A percentile compares a stretch with the other conserved stretches of the same genome.
These are phyloP conservation scores for Candida insectalens DNA, from an alignment of 805 yeast genomes.

Conservation along the genomic window DNA sequence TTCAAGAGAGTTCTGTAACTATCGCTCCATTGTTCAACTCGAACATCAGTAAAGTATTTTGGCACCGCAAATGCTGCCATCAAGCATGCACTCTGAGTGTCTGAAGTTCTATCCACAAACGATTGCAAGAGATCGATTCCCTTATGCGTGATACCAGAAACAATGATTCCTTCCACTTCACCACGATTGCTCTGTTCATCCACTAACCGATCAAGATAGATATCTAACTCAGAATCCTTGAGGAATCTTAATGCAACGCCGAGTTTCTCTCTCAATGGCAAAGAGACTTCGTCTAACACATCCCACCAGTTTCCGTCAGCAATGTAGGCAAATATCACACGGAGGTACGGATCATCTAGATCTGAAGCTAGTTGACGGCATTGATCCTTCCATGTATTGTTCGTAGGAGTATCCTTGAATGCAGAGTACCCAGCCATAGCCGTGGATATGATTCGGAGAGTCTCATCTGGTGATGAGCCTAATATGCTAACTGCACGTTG, in stretches of 20 bases:
- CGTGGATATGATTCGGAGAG: conserved; percentile 73
- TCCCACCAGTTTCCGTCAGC: conserved; percentile 97
- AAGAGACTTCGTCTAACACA: conserved; percentile 78
- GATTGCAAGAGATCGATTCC: conserved; percentile 77
- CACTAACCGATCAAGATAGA: conserved; percentile 61
- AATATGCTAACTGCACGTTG: conserved; percentile 72
- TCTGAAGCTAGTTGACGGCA: conserved; percentile 85
- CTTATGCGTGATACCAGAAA: conserved; percentile 86
- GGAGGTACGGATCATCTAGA: conserved; percentile 75
- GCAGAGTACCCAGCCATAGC: conserved; percentile 88
- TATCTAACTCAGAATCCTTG: conserved; percentile 67
- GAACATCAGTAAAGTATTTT: conserved; percentile 60
- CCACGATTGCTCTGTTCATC: conserved; percentile 67
- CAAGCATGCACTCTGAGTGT: conserved; percentile 84
- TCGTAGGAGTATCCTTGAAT: conserved; percentile 44
- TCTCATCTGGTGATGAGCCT: conserved; percentile 61
- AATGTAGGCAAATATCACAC: conserved; percentile 88
- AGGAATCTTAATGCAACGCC: conserved; percentile 87
- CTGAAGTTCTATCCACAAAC: conserved; percentile 81
- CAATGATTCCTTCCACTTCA: conserved; percentile 80
- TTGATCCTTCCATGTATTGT: conserved; percentile 87
- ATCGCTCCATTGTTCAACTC: conserved; percentile 74
- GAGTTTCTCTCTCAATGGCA: conserved; percentile 78
- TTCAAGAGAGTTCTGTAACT: conserved; percentile 60
- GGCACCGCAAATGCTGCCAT: conserved; percentile 79